Base-by-base conservation (phyloP, 768 basidiomycete species). In the Nidularia pulvinata region DNA sequence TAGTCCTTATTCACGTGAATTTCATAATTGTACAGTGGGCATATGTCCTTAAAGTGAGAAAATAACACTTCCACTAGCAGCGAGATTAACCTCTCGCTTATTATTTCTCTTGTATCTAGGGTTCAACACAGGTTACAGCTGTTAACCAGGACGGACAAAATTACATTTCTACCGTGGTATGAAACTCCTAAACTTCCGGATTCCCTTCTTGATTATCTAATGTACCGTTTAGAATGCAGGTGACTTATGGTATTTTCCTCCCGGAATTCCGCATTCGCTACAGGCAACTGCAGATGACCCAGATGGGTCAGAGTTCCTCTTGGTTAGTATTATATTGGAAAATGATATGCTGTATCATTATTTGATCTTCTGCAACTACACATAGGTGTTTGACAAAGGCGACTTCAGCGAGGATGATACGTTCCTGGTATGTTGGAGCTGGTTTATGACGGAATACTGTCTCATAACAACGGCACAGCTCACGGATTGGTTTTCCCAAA, bases 401-500 rank as follows among this genome's bases (percentile, higher is more conserved):
- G 54, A 62, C 10, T 86, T 86, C 59, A 77, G 73, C 33, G 85
- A 85, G 63, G 84, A 85, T 48, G 62, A 72, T 3, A 86, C 85
- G 1, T 86, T 86, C 61, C 70, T 80, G n/a, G 45, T 42, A 42
- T 11, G 39, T 42, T 46, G 45, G 25, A 46, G 10, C 45, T 46
- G 16, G 39, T 19, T 42, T 42, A 19, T 13, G 16, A 46, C 25
- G 2, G 7, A 14, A 10, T 30, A 25, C 2, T 46, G 13, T 11
- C 2, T 10, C 25, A 25, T 46, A n/a, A 14, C 25, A n/a, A 30
- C 45, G 10, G 7, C 25, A 14, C 45, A 46, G 45, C 68, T 85
- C 11, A 80, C 85, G 53, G 86, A 89, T 55, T 89, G 87, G 85
- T 70, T 88, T 22, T 74, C 86, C 3, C 88, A 88, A 57, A 72